Conservation (phyloP, 805 yeast species). For the Wickerhamomyces sydowiorum region DNA sequence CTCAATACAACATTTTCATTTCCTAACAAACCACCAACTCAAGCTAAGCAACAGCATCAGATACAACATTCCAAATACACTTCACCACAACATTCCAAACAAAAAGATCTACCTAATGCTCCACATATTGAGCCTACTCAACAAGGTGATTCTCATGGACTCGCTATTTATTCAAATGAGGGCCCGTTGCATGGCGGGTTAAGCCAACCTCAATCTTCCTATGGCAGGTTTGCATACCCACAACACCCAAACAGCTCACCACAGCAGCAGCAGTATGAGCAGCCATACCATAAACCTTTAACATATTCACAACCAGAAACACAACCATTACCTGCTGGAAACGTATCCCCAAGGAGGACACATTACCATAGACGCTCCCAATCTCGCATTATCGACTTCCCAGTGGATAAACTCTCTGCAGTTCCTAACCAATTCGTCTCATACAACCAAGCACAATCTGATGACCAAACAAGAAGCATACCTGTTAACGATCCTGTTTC, state of each 20-base stretch:
- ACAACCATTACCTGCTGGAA: not conserved
- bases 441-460: too few relatives aligned
- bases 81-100: not conserved
- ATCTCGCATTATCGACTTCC: conserved; percentile 2
- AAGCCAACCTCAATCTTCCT: not conserved
- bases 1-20: conserved; percentile 20
- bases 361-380: conserved; percentile 1
- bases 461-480: too few relatives aligned
- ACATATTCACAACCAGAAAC: not conserved
- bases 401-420: not conserved
- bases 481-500: too few relatives aligned
- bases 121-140: not conserved
- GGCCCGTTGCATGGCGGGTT: not conserved
- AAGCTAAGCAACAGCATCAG: not conserved
- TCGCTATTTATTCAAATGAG: not conserved
- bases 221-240: not conserved
- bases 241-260: not conserved
- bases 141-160: not conserved
- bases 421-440: too few relatives aligned
- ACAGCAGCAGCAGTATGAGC: not conserved
- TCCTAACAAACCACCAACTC: conserved; percentile 7
- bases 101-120: too few relatives aligned
- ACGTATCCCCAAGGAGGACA: not conserved
- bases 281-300: too few relatives aligned
- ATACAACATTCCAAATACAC: not conserved